Conservation (phyloP, 1,139 yeast species). For the Pneumocystis murina region DNA sequence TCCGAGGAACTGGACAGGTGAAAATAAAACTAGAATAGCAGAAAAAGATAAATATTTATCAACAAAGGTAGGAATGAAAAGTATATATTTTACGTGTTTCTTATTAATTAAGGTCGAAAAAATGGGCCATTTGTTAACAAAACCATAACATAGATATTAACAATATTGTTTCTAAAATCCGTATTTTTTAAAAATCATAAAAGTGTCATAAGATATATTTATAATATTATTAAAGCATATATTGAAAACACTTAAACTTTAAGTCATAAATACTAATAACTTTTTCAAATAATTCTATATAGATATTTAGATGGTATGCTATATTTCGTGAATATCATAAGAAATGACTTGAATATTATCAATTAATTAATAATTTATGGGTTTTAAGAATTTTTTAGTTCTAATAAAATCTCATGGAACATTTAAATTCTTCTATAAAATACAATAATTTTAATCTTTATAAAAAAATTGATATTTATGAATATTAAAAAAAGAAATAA, state of each 20-base stretch:
- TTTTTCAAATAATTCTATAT: too few relatives aligned
- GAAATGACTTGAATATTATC: too few relatives aligned
- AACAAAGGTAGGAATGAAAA: conserved; percentile 44
- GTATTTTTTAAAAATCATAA: background rate
- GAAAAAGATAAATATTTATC: conserved; percentile 88
- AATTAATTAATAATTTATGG: too few relatives aligned
- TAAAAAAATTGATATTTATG: background rate
- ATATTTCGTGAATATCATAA: too few relatives aligned
- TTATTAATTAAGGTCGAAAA: conserved; percentile 34
- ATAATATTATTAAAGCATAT: background rate
- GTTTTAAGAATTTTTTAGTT: too few relatives aligned
- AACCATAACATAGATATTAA: background rate
- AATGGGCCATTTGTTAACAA: conserved; percentile 83
- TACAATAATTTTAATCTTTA: too few relatives aligned
- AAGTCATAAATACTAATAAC: too few relatives aligned
- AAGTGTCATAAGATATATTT: background rate
- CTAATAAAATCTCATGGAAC: too few relatives aligned
- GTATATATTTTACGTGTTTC: background rate
- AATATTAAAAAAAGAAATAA: background rate
- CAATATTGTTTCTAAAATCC: background rate
- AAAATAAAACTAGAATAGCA: conserved; percentile 57
- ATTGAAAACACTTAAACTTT: too few relatives aligned
- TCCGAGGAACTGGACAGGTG: conserved; percentile 75
- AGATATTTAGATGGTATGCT: too few relatives aligned
- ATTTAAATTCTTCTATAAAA: too few relatives aligned